Base-by-base conservation (phyloP, 2,329 filamentous ascomycete species). In the Hyphodiscus sp. region DNA sequence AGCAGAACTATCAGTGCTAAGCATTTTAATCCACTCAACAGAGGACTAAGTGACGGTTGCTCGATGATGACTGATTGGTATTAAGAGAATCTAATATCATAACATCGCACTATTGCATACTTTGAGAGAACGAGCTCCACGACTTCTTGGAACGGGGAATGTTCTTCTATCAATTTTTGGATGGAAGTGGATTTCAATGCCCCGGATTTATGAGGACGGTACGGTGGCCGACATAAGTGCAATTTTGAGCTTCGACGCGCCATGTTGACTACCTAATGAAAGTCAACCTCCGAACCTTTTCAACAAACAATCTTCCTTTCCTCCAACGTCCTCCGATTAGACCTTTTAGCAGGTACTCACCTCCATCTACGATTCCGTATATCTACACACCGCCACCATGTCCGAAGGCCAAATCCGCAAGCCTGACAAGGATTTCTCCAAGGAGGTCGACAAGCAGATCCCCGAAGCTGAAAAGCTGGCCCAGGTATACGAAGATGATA, bases 361-460 rank as follows among this genome's bases (percentile, higher is more conserved):
- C 20, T 19, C 20, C 15, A 30, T 15, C 20, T 3, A 16, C 20
- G n/a, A 41, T 41, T 10, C n/a, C 19, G 8, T 10, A 11, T 13
- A 10, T 41, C 42, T 20, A 44, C 10, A 20, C 2, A 43, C 41
- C 49, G 50, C 50, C 53, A 65, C 47, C 23, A 69, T 69, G 69
- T 68, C 68, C 13, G 65, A 65, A 44, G 68, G 61, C 59, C 56
- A 58, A 51, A 60, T 71, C 46, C 58, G 67, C 50, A 73, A 71
- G 60, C 89, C 92, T 68, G 94, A 99, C 79, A 96, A 95, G 86
- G 94, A 99, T 84, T 96, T 89, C 82, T 87, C 89, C 69, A 95
- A 96, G 76, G 91, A 97, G 74, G 90, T 89, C 68, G 91, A 97
- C 78, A 83, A 87, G 75, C 83, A 89, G 74, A 85, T 99, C 64